Evolutionary conservation across 257 asterid species (phyloP), one percentile per base, ranked within the genome.

Genomic region (Solanum ahanhuiri): DNA sequence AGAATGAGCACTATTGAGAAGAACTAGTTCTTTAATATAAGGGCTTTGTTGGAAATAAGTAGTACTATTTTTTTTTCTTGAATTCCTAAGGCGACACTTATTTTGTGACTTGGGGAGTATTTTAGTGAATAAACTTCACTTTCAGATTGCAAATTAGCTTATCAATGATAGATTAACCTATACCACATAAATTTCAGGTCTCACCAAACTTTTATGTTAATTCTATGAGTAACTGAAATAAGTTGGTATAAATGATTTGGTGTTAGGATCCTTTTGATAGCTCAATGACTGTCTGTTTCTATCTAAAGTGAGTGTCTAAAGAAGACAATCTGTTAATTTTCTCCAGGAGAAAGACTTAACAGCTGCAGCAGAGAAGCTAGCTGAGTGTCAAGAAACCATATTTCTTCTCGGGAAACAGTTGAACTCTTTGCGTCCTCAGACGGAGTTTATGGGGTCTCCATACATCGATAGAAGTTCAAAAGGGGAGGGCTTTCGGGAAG

Each of bases 361-460:
- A 5, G 97, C 96, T 37, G 99, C 99, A 54, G 95, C 98, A 28
- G 98, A 93, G 89, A 97, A 94, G 93, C 92, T 97, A 39, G 96
- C 98, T 0, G 98, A 94, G 89, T 97, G 98, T 88, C 99, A 97
- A 88, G 98, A 97, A 89, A 93, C 98, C 86, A 97, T 97, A 77
- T 92, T 89, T 82, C 97, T 97, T 76, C 98, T 97, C 0, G 98
- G 98, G 20, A 97, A 95, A 88, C 98, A 94, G 90, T 81, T 97
- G 91, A 92, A 95, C 77, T 67, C 93, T 72, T 86, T 97, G 77
- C 97, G 96, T 86, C 98, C 99, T 34, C 98, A 89, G 81, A 83
- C 93, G 9, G 98, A 93, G 82, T 79, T 60, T 57, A 82, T 30
- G 4, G 85, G 88, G 60, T 88, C 94, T 69, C 92, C 93, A 17